phyloP scores from a whole-genome alignment of 495 filamentous ascomycete species.

The Hypomontagnella submonticulosa region DNA sequence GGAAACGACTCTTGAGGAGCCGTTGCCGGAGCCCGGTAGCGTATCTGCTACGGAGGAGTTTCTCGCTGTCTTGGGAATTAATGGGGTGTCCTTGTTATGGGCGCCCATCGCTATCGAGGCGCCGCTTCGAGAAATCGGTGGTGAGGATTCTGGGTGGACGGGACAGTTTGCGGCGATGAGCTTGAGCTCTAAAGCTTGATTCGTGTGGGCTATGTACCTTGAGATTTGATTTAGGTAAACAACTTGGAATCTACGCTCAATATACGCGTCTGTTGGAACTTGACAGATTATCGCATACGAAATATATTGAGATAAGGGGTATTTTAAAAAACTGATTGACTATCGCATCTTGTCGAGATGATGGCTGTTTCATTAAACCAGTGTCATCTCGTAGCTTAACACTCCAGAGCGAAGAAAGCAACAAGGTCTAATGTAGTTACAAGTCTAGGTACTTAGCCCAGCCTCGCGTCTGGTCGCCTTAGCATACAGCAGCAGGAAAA shows the following conservation, averaged over 20 bases:
- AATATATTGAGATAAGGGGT: too few species aligned
- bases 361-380: too few species aligned
- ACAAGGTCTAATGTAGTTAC: too few species aligned
- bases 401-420: too few species aligned
- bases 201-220: background rate
- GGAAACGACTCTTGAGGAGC: slow-evolving; percentile 21
- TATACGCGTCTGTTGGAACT: too few species aligned
- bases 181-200: slow-evolving; percentile 43
- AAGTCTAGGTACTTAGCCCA: too few species aligned
- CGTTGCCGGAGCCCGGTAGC: slow-evolving; percentile 17
- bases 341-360: too few species aligned
- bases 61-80: slow-evolving; percentile 54
- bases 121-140: slow-evolving; percentile 56
- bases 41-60: slow-evolving; percentile 50
- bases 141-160: slow-evolving; percentile 41
- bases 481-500: background rate
- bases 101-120: slow-evolving; percentile 62
- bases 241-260: too few species aligned
- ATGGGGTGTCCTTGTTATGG: slow-evolving; percentile 56
- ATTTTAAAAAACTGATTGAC: too few species aligned
- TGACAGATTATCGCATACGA: too few species aligned
- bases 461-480: too few species aligned
- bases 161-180: slow-evolving; percentile 44
- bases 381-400: too few species aligned
- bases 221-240: background rate